Percentiles rank a stretch among this genome's conserved stretches.
phyloP scores from a whole-genome alignment of 2,329 filamentous ascomycete species.

The Juglanconis sp. region DNA sequence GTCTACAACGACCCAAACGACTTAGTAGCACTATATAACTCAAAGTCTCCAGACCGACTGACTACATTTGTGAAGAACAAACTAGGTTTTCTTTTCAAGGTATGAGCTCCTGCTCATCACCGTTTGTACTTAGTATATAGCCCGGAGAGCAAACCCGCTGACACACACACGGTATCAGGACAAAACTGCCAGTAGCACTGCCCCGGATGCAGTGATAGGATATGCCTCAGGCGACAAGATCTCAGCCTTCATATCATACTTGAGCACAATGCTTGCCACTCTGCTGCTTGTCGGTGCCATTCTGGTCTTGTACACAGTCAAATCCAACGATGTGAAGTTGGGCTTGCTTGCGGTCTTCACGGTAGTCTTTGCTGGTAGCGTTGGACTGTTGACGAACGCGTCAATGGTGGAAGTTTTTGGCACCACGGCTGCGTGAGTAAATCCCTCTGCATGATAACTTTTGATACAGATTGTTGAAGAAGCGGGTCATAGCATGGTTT shows the following conservation, averaged over 20 bases:
- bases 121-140: too few species aligned
- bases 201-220: neutral
- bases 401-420: constrained; percentile 1
- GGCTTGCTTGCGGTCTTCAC: neutral
- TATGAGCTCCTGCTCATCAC: neutral
- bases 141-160: too few species aligned
- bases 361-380: neutral
- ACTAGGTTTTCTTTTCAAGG: neutral
- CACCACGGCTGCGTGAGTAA: neutral
- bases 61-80: neutral
- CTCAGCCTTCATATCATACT: neutral
- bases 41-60: neutral
- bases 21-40: neutral
- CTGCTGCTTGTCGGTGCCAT: constrained; percentile 1
- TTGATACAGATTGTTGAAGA: too few species aligned
- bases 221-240: neutral
- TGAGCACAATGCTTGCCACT: neutral
- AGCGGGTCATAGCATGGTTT: too few species aligned
- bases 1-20: neutral
- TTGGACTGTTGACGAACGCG: constrained; percentile 3
- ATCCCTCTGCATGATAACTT: neutral
- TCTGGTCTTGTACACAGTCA: neutral
- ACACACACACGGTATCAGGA: neutral
- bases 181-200: neutral
- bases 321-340: neutral